Percentiles rank a stretch among this genome's conserved stretches.
Conservation (phyloP, 1,139 yeast genomes). For the Scheffersomyces parashehatae region DNA sequence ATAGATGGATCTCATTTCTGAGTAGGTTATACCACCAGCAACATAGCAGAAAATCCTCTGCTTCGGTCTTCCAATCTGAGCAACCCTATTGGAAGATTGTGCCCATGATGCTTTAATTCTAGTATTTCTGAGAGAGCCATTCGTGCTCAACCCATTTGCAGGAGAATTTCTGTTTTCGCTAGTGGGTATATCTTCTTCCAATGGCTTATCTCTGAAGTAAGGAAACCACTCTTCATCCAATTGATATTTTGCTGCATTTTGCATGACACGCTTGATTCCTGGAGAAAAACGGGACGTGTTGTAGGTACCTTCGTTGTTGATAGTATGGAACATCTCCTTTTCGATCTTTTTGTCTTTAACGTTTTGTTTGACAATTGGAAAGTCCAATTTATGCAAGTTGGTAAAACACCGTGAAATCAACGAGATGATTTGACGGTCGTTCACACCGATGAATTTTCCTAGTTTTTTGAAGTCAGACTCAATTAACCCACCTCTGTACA, state of each 20-base stretch:
- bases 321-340: conserved; percentile 59
- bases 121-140: conserved; percentile 61
- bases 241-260: conserved; percentile 45
- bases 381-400: conserved; percentile 69
- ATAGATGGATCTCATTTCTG: conserved; percentile 77
- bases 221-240: conserved; percentile 67
- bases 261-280: conserved; percentile 62
- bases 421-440: conserved; percentile 53
- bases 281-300: conserved; percentile 80
- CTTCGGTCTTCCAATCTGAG: conserved; percentile 39
- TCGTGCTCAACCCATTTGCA: conserved; percentile 10
- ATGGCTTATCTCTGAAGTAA: conserved; percentile 74
- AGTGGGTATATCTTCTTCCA: conserved; percentile 53
- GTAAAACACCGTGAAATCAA: conserved; percentile 53
- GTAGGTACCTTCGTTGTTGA: conserved; percentile 64
- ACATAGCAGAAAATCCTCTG: conserved; percentile 79
- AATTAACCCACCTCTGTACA: conserved; percentile 83
- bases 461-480: conserved; percentile 74
- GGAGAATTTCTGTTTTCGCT: conserved; percentile 17
- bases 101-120: conserved; percentile 87
- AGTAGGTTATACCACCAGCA: conserved; percentile 87
- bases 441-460: conserved; percentile 66
- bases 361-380: conserved; percentile 56
- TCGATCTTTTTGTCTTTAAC: conserved; percentile 39
- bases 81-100: conserved; percentile 40